Evolutionary conservation across 805 yeast species (phyloP).

Genomic region (Metschnikowia lachancei): DNA sequence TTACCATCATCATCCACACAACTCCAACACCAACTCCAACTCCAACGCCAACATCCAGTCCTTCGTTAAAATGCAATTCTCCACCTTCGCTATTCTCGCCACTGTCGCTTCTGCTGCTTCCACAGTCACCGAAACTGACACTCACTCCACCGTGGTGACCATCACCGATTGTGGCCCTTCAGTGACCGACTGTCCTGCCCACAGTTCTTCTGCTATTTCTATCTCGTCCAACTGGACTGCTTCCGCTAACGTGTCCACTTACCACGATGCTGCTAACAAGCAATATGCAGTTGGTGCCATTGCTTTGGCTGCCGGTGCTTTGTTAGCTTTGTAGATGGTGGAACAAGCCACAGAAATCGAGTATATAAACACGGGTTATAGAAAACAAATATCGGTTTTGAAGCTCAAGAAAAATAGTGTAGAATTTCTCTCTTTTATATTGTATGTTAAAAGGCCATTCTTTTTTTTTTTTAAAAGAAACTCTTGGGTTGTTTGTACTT

Average conservation of each 20-base stretch:
- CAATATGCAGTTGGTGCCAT: constrained; percentile 44
- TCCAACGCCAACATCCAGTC: too few relatives aligned
- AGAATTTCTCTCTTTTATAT: too few relatives aligned
- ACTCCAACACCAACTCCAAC: too few relatives aligned
- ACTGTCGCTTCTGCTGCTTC: constrained; percentile 38
- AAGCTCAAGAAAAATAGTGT: too few relatives aligned
- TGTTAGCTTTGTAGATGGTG: constrained; percentile 35
- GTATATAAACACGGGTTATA: not conserved
- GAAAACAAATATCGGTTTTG: constrained; percentile 5
- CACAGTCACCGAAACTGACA: constrained; percentile 28
- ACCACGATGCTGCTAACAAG: constrained; percentile 35
- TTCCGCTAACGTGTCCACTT: constrained; percentile 33
- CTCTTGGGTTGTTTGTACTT: too few relatives aligned
- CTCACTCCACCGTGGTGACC: constrained; percentile 41
- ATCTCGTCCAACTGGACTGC: constrained; percentile 15
- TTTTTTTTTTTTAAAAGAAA: too few relatives aligned
- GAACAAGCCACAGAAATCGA: not conserved
- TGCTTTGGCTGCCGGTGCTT: constrained; percentile 48
- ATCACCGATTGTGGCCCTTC: constrained; percentile 44
- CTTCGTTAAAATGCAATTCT: constrained; percentile 45
- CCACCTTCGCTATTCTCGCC: constrained; percentile 36
- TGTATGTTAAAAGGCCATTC: too few relatives aligned
- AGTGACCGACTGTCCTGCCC: constrained; percentile 51
- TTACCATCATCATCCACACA: constrained; percentile 22
- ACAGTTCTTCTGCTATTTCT: constrained; percentile 10